Evolutionary conservation across 768 basidiomycete genomes (phyloP), one percentile per base, ranked within the genome.

Genomic region (Amanita thiersii): DNA sequence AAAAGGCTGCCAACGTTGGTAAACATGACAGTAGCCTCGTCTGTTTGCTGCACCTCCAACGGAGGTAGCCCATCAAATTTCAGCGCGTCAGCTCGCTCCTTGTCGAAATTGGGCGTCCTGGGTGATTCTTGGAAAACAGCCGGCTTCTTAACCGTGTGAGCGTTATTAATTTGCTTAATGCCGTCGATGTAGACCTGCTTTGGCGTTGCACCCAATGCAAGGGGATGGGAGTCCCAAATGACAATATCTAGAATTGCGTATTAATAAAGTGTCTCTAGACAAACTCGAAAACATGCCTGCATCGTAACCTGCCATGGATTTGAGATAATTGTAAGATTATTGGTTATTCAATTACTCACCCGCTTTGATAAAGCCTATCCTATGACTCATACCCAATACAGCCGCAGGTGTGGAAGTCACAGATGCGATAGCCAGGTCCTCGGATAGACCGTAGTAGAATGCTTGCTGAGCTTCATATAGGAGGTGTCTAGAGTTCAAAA

Each of bases 121-220:
- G 80, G 79, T 1, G 61, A 59, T 5, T 61, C 47, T 50, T 90
- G 86, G 47, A 75, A 65, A 5, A 57, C 42, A 1, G 47, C 35
- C 0, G 82, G 75, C 55, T 90, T 89, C 39, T 59, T 43, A 35
- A 63, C 56, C 10, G 68, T 50, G 43, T 66, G 53, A 0, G 79
- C 73, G 8, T 59, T 51, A 33, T 63, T 52, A 2, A 83, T 51
- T 51, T 93, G 89, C 0, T 82, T 54, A 44, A 91, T 81, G 2
- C 89, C 90, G 50, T 93, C 89, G 46, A 91, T 86, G 61, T 72
- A 88, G 6, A 87, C 85, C 63, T 90, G 86, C 37, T 70, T 68
- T 3, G 87, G 87, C 0, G 86, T 79, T 15, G 86, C 85, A 15
- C 85, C 85, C 8, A 91, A 65, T 1, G 76, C 65, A 11, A 92